These are phyloP conservation scores for Malassezia furfur DNA, from an alignment of 1,284 basidiomycete genomes.

Conservation along the genomic window DNA sequence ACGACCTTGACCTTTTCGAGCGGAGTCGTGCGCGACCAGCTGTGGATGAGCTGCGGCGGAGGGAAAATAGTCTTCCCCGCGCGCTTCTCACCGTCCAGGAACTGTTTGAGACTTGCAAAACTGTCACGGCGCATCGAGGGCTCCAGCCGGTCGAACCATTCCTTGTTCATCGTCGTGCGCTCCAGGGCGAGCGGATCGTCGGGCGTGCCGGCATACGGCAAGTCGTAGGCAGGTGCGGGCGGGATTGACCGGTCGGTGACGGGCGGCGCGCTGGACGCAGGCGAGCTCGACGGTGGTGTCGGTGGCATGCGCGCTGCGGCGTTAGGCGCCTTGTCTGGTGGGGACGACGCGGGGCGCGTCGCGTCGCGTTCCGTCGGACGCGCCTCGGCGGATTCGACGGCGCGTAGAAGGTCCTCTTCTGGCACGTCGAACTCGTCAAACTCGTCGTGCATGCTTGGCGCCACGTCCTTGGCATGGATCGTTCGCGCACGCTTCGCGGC, in stretches of 20 bases:
- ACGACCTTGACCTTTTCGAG: constrained; percentile 42
- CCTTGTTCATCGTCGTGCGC: constrained; percentile 36
- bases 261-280: background rate
- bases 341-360: background rate
- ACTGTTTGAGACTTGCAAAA: constrained; percentile 36
- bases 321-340: background rate
- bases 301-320: background rate
- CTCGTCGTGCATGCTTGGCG: constrained; percentile 14
- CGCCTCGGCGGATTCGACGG: constrained; percentile 25
- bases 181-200: constrained; percentile 32
- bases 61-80: constrained; percentile 35
- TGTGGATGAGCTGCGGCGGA: constrained; percentile 37
- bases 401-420: constrained; percentile 29
- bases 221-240: constrained; percentile 1
- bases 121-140: constrained; percentile 33
- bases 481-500: background rate
- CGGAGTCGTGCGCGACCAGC: constrained; percentile 46
- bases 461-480: background rate
- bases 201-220: constrained; percentile 8
- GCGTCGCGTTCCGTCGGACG: background rate
- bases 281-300: background rate
- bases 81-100: constrained; percentile 28
- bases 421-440: constrained; percentile 25
- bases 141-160: constrained; percentile 30
- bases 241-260: background rate